These are phyloP conservation scores for Beauveria australis DNA, from an alignment of 2,329 filamentous ascomycete genomes.

Conservation along the genomic window DNA sequence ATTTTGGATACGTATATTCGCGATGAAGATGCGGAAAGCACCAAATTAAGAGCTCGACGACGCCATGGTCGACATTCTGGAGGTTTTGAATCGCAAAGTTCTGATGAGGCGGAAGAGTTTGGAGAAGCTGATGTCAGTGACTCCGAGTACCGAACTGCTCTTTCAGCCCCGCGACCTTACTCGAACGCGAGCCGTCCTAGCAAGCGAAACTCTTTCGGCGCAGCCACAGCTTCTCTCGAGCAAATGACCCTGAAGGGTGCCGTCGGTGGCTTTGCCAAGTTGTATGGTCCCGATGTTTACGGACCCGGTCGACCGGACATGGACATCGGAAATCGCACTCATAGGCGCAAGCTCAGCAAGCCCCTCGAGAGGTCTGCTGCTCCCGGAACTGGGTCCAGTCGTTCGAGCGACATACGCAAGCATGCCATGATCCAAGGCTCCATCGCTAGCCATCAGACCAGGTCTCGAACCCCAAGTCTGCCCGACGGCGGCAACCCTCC, in stretches of 20 bases:
- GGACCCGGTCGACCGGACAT: constrained; percentile 32
- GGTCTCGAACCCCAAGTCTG: constrained; percentile 57
- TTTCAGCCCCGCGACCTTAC: constrained; percentile 54
- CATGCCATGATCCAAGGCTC: constrained; percentile 75
- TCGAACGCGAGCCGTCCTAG: constrained; percentile 27
- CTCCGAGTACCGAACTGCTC: constrained; percentile 56
- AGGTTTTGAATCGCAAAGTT: constrained; percentile 67
- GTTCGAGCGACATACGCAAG: constrained; percentile 61
- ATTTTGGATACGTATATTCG: constrained; percentile 61
- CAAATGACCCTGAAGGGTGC: constrained; percentile 22
- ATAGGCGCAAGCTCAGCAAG: constrained; percentile 25
- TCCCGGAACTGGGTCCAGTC: constrained; percentile 29
- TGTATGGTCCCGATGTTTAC: constrained; percentile 34
- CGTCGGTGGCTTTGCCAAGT: constrained; percentile 23
- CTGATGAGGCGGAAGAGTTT: constrained; percentile 58
- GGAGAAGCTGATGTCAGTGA: constrained; percentile 55
- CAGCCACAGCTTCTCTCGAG: constrained; percentile 36
- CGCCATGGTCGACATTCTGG: constrained; percentile 80
- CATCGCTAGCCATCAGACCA: constrained; percentile 58
- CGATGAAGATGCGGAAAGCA: constrained; percentile 59
- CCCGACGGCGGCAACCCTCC: constrained; percentile 60
- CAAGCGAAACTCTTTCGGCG: constrained; percentile 35
- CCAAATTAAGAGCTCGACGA: constrained; percentile 59
- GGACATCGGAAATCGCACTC: constrained; percentile 18
- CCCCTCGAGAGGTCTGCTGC: constrained; percentile 31